A percentile compares a stretch with the other conserved stretches of the same genome.
Evolutionary conservation across 805 yeast genomes (phyloP).

Genomic region (Cephaloascus albidus): DNA sequence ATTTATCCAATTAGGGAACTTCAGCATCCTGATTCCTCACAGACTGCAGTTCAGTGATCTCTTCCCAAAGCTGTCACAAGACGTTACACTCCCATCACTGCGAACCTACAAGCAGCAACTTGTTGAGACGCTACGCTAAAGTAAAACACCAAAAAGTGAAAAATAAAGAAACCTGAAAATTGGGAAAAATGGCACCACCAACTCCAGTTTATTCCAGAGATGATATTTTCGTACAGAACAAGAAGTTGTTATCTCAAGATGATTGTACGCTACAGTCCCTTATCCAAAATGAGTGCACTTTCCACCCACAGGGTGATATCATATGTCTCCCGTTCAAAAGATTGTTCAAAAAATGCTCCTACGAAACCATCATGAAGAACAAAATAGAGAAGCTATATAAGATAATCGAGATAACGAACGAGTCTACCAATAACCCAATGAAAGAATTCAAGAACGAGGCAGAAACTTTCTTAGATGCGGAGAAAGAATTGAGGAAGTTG

Average conservation of each 20-base stretch:
- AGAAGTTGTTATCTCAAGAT: constrained; percentile 2
- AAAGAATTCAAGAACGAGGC: constrained; percentile 12
- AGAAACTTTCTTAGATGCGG: constrained; percentile 25
- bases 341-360: constrained; percentile 32
- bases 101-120: not conserved
- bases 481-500: constrained; percentile 22
- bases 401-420: constrained; percentile 27
- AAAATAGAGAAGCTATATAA: constrained; percentile 23
- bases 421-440: constrained; percentile 16
- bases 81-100: not conserved
- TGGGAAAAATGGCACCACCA: constrained; percentile 30
- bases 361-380: constrained; percentile 15
- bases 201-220: constrained; percentile 32
- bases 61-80: not conserved
- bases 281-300: constrained; percentile 38
- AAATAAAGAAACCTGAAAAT: not conserved
- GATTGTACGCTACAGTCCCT: constrained; percentile 26
- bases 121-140: not conserved
- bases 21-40: no score
- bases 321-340: constrained; percentile 41
- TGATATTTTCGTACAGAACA: constrained; percentile 20
- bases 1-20: no score
- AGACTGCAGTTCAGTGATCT: no score
- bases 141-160: not conserved
- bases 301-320: constrained; percentile 25